A percentile compares a stretch with the other conserved stretches of the same genome.
These are phyloP conservation scores for Glebionis coronaria DNA, from an alignment of 129 eudicot species.

Conservation along the genomic window DNA sequence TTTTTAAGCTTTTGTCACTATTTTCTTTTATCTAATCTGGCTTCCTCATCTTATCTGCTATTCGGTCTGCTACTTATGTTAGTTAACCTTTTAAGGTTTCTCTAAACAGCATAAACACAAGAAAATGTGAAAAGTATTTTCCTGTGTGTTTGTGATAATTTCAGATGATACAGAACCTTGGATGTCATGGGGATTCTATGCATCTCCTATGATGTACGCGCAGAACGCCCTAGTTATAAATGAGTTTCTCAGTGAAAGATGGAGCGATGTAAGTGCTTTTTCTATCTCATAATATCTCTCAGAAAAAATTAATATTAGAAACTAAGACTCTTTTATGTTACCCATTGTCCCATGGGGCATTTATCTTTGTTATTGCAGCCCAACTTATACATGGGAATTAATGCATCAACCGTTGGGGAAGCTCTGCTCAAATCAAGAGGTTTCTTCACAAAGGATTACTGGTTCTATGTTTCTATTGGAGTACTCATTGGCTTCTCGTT, in stretches of 20 bases:
- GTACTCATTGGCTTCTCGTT: slow-evolving; percentile 73
- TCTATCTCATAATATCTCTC: too few relatives aligned
- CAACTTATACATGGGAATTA: slow-evolving; percentile 40
- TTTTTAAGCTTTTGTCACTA: not conserved
- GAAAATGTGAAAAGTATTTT: not conserved
- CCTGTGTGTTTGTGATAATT: not conserved
- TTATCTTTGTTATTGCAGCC: slow-evolving; percentile 38
- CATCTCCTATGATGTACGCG: slow-evolving; percentile 82
- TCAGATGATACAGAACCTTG: slow-evolving; percentile 72
- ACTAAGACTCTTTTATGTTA: not conserved
- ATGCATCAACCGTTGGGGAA: slow-evolving; percentile 62
- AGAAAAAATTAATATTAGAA: not conserved
- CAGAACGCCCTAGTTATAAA: slow-evolving; percentile 71
- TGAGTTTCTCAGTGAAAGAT: slow-evolving; percentile 72
- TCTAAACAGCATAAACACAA: not conserved
- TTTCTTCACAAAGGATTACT: slow-evolving; percentile 53
- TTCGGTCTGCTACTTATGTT: too few relatives aligned
- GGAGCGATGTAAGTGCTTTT: slow-evolving; percentile 57
- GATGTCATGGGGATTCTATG: slow-evolving; percentile 74
- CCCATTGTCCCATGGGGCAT: not conserved
- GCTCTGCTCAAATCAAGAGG: slow-evolving; percentile 67
- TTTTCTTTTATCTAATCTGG: not conserved
- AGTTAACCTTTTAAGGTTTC: too few relatives aligned
- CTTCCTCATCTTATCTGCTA: too few relatives aligned
- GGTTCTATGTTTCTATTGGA: slow-evolving; percentile 60